Conservation (phyloP, 2,329 filamentous ascomycete species). For the Venturia effusa region DNA sequence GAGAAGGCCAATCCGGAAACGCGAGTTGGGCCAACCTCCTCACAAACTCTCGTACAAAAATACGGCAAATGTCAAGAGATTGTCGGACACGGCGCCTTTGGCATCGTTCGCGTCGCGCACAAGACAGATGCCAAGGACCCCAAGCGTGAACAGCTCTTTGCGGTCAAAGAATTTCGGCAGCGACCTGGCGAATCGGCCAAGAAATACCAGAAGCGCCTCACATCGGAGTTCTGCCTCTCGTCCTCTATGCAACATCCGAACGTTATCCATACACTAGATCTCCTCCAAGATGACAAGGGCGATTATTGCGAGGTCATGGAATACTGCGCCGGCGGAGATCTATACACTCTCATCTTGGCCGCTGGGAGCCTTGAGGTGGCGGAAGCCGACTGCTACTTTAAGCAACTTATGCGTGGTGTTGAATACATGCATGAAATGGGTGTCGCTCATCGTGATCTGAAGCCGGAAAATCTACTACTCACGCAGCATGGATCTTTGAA, state of each 20-base stretch:
- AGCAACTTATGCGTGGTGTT: conserved; percentile 97
- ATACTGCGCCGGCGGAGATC: conserved; percentile 90
- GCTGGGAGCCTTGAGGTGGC: conserved; percentile 83
- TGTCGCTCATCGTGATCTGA: conserved; percentile 90
- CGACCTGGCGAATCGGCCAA: conserved; percentile 90
- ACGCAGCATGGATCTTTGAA: conserved; percentile 89
- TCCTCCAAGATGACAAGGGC: conserved; percentile 91
- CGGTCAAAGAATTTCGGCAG: conserved; percentile 95
- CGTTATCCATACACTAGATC: conserved; percentile 92
- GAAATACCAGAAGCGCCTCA: conserved; percentile 95
- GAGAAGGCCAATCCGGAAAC: conserved; percentile 64
- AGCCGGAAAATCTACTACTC: conserved; percentile 90
- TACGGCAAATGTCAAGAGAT: conserved; percentile 98
- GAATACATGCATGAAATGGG: conserved; percentile 99
- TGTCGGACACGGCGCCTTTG: conserved; percentile 90
- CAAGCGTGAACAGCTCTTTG: conserved; percentile 78
- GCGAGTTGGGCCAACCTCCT: conserved; percentile 63
- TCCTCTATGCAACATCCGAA: conserved; percentile 94
- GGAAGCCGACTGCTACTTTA: conserved; percentile 97
- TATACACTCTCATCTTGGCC: conserved; percentile 86
- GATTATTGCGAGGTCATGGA: conserved; percentile 99
- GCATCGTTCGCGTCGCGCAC: conserved; percentile 94
- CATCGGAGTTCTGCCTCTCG: conserved; percentile 96
- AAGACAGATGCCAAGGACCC: conserved; percentile 76
- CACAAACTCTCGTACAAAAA: conserved; percentile 79